These are phyloP conservation scores for Fomes fomentarius DNA, from an alignment of 1,284 basidiomycete genomes.

Conservation along the genomic window DNA sequence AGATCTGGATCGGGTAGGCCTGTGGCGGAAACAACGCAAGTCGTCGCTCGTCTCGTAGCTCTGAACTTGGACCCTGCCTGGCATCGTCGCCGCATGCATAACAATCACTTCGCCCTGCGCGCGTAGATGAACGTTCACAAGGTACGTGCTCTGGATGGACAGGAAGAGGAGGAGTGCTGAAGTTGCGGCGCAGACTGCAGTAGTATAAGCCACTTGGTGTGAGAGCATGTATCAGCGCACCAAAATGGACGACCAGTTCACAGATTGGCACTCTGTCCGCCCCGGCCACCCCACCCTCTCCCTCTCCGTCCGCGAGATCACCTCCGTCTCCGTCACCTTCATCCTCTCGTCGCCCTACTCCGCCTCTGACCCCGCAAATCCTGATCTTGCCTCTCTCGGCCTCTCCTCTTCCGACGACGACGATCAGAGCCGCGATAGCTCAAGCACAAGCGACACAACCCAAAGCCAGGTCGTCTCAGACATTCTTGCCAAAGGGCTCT, in stretches of 20 bases:
- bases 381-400: constrained; percentile 48
- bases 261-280: constrained; percentile 70
- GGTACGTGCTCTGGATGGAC: neutral
- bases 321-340: constrained; percentile 81
- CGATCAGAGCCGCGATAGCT: constrained; percentile 43
- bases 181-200: constrained; percentile 14
- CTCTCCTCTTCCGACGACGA: constrained; percentile 43
- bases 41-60: neutral
- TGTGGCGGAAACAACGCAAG: neutral
- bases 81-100: neutral
- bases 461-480: constrained; percentile 58
- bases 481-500: constrained; percentile 70
- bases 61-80: no score
- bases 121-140: neutral
- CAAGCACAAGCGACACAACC: constrained; percentile 26
- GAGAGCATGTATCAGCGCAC: constrained; percentile 20
- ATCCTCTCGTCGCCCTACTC: constrained; percentile 61
- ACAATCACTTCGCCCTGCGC: neutral
- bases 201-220: constrained; percentile 12
- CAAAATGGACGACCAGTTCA: constrained; percentile 24
- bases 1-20: constrained; percentile 2
- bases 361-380: constrained; percentile 34
- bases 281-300: constrained; percentile 73
- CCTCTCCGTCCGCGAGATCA: constrained; percentile 73
- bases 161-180: constrained; percentile 8